These are phyloP conservation scores for Cladobotryum mycophilum DNA, from an alignment of 2,329 filamentous ascomycete species.

Conservation along the genomic window DNA sequence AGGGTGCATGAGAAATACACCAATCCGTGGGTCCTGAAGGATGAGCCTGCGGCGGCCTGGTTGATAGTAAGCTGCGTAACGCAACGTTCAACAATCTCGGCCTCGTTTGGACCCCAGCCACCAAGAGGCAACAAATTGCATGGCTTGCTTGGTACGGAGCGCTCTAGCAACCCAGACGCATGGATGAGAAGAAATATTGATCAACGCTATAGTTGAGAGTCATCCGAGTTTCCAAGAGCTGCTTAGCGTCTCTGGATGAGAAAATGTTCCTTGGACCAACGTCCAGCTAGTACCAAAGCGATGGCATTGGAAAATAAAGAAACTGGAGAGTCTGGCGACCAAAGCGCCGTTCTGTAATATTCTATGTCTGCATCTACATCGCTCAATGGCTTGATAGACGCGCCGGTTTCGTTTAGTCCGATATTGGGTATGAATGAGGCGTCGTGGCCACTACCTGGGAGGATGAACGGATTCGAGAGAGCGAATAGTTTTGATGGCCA, in stretches of 20 bases:
- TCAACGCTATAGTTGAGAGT: background rate
- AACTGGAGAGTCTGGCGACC: background rate
- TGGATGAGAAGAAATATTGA: background rate
- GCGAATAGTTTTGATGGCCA: constrained; percentile 7
- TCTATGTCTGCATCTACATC: background rate
- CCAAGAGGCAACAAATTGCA: too few species aligned
- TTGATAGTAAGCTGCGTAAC: too few species aligned
- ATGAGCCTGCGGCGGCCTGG: too few species aligned
- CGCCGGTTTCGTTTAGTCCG: constrained; percentile 5
- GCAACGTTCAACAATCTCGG: too few species aligned
- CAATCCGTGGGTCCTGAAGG: too few species aligned
- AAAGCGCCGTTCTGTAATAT: constrained; percentile 1
- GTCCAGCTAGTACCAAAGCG: background rate
- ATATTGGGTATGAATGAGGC: constrained; percentile 2
- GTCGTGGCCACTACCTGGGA: constrained; percentile 7
- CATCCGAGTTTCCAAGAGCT: background rate
- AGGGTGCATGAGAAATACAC: too few species aligned
- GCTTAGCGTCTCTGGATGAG: too few species aligned
- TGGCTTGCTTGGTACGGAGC: too few species aligned
- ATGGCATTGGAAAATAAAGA: constrained; percentile 2
- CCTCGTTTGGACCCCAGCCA: too few species aligned
- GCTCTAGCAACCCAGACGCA: too few species aligned
- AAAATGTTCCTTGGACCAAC: background rate
- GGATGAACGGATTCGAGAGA: constrained; percentile 6
- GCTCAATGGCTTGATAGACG: constrained; percentile 4